phyloP scores from a whole-genome alignment of 75 land plant species.

The Chamaecyparis obtusa region DNA sequence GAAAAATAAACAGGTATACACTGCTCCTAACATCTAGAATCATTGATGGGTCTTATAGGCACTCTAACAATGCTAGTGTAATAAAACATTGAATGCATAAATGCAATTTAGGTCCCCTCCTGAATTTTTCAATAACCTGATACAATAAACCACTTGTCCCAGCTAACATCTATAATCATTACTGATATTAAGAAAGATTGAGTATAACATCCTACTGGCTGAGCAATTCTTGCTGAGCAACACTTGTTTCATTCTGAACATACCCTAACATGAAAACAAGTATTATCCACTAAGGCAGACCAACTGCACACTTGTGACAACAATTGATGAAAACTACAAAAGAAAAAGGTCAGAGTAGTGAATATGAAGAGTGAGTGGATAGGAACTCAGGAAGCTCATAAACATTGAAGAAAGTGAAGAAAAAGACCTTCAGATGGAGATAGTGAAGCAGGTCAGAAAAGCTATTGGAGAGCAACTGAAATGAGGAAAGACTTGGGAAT shows the following conservation, averaged over 20 bases:
- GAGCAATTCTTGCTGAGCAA: neutral
- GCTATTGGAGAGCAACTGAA: neutral
- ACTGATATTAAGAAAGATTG: neutral
- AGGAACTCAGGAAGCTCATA: neutral
- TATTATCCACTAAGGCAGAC: neutral
- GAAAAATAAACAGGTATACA: neutral
- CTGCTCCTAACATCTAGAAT: neutral
- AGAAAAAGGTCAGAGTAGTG: neutral
- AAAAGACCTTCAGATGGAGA: neutral
- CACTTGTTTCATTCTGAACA: too few species aligned
- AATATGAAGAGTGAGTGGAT: neutral
- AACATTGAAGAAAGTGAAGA: neutral
- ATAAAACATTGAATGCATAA: neutral
- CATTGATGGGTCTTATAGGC: neutral
- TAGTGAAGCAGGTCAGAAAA: neutral
- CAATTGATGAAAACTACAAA: neutral
- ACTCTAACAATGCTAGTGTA: neutral
- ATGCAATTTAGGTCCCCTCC: neutral
- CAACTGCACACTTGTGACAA: neutral
- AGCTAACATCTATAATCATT: neutral
- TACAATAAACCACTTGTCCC: neutral
- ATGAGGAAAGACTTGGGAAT: neutral
- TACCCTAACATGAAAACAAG: neutral
- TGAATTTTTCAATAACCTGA: too few species aligned
- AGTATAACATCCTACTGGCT: neutral